These are phyloP conservation scores for Apium graveolens DNA, from an alignment of 129 eudicot species.

Conservation along the genomic window DNA sequence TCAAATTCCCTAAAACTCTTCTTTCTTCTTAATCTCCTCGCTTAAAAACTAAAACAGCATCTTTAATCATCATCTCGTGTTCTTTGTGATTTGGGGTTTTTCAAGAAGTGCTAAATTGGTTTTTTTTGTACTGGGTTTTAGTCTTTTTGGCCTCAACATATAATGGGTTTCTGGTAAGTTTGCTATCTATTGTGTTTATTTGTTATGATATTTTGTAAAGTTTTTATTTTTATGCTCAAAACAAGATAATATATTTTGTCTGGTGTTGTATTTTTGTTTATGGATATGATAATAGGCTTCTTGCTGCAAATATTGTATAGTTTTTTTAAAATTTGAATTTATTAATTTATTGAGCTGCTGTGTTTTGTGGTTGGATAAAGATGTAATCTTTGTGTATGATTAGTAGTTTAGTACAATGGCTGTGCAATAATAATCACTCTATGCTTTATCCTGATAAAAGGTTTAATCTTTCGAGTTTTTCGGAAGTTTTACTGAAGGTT, in stretches of 20 bases:
- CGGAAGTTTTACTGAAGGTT: background rate
- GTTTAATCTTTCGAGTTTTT: background rate
- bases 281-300: background rate
- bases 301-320: background rate
- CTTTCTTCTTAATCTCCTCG: background rate
- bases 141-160: background rate
- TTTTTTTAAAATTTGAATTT: background rate
- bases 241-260: background rate
- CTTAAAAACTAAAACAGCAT: background rate
- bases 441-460: background rate
- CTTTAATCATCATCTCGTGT: background rate
- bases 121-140: background rate
- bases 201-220: slow-evolving; percentile 1
- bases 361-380: background rate
- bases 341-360: slow-evolving; percentile 11
- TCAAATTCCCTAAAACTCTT: slow-evolving; percentile 7
- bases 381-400: background rate
- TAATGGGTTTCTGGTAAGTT: slow-evolving; percentile 27
- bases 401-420: background rate
- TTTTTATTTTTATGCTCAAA: background rate
- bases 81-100: background rate
- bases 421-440: background rate
- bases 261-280: background rate
- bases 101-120: background rate
- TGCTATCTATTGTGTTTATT: slow-evolving; percentile 1